Percentiles rank a stretch among this genome's conserved stretches.
Conservation (phyloP, 2,329 filamentous ascomycete species). For the Verticillium alfalfae region DNA sequence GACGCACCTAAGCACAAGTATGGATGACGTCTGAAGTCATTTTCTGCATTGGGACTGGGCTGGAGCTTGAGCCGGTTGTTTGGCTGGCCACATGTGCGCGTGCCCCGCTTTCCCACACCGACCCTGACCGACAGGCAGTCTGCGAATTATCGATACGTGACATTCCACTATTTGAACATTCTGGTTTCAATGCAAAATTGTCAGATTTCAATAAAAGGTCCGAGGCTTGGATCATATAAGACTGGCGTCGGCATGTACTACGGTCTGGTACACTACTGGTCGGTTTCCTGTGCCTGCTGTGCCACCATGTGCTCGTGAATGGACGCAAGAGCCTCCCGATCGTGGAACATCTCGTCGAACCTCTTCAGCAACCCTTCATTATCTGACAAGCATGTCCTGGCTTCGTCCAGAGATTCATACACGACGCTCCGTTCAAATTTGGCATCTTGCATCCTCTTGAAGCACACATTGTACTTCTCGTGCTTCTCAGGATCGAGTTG, state of each 20-base stretch:
- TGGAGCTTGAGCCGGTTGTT: not conserved
- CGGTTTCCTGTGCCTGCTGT: not conserved
- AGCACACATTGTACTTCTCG: not conserved
- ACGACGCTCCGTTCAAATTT: not conserved
- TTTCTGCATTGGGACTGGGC: slow-evolving; percentile 3
- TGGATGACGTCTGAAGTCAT: slow-evolving; percentile 5
- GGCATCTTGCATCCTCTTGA: not conserved
- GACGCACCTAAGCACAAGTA: not conserved
- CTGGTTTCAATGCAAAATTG: no score
- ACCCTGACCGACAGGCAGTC: not conserved
- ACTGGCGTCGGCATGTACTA: no score
- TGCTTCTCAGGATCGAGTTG: not conserved
- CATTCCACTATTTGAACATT: not conserved
- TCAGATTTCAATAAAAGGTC: no score
- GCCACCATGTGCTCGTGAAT: not conserved
- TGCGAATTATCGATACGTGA: no score
- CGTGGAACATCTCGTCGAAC: not conserved
- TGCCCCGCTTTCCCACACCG: not conserved
- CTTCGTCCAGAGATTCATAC: not conserved
- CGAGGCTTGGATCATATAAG: no score
- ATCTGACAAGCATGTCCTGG: not conserved
- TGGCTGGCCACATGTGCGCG: not conserved
- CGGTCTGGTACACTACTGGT: not conserved
- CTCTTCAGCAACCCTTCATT: not conserved
- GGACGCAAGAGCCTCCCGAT: not conserved